Evolutionary conservation across 2,329 filamentous ascomycete species (phyloP).

Genomic region (Talaromyces pinophilus): DNA sequence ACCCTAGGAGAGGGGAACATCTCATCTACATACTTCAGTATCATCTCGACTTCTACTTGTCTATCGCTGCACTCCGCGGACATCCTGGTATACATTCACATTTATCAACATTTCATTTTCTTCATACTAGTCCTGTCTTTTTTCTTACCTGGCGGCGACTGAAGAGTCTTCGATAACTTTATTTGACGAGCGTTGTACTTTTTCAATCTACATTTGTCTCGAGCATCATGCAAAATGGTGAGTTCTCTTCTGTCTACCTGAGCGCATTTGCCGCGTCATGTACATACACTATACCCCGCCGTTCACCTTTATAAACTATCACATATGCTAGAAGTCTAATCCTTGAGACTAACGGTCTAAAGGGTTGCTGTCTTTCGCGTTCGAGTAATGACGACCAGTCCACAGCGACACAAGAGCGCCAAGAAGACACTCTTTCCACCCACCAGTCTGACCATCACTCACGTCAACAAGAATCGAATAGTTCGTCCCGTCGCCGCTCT

Average conservation of each 20-base stretch:
- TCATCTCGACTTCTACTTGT: neutral
- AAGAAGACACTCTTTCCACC: constrained; percentile 27
- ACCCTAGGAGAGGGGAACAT: neutral
- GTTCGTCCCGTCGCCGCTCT: constrained; percentile 22
- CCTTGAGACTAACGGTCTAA: neutral
- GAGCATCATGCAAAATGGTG: constrained; percentile 40
- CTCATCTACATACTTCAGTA: neutral
- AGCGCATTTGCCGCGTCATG: neutral
- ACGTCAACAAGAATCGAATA: constrained; percentile 20
- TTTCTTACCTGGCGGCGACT: neutral
- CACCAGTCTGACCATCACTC: constrained; percentile 24
- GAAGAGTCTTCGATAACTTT: neutral
- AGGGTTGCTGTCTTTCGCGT: constrained; percentile 46
- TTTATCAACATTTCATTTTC: neutral
- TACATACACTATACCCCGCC: neutral
- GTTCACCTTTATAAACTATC: neutral
- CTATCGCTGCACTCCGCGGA: neutral
- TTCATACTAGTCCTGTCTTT: neutral
- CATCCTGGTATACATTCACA: neutral
- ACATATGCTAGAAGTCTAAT: neutral
- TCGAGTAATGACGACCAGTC: constrained; percentile 37
- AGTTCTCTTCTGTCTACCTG: constrained; percentile 23
- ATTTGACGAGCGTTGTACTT: constrained; percentile 21
- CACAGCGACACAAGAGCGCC: constrained; percentile 30
- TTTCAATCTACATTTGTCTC: constrained; percentile 21